A percentile compares a stretch with the other conserved stretches of the same genome.
Conservation (phyloP, 495 filamentous ascomycete genomes). For the Hyaloscypha variabilis region DNA sequence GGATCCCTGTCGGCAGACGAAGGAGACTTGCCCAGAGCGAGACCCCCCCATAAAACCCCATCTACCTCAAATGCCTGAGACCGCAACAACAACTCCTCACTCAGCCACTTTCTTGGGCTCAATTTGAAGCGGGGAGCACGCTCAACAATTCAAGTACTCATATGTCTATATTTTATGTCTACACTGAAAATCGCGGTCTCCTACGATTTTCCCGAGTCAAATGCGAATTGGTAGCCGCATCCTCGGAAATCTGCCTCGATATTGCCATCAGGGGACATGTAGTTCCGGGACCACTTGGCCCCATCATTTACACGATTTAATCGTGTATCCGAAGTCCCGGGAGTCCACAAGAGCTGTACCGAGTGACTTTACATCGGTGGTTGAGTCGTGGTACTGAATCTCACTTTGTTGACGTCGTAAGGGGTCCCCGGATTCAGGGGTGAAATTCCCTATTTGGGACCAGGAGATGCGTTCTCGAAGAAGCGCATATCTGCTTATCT, state of each 20-base stretch:
- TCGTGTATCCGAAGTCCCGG: background rate
- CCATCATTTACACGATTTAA: background rate
- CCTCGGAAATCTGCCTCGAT: conserved; percentile 20
- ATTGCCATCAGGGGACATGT: conserved; percentile 1
- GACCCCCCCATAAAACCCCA: conserved; percentile 12
- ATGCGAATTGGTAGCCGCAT: conserved; percentile 16
- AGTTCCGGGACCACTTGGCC: background rate
- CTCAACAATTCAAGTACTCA: conserved; percentile 30
- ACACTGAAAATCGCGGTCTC: background rate
- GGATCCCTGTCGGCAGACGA: conserved; percentile 5
- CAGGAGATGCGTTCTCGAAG: background rate
- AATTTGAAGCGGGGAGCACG: conserved; percentile 23
- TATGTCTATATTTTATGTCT: conserved; percentile 16
- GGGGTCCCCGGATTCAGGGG: conserved; percentile 13
- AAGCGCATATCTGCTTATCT: background rate
- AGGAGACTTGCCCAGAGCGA: background rate
- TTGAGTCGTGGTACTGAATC: background rate
- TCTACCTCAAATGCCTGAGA: background rate
- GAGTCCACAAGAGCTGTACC: background rate
- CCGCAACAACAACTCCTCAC: background rate
- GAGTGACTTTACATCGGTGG: background rate
- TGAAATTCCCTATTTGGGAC: background rate
- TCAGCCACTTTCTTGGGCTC: conserved; percentile 31
- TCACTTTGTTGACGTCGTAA: conserved; percentile 11
- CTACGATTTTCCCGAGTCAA: conserved; percentile 4